Percentiles rank a stretch among this genome's conserved stretches.
Conservation (phyloP, 352 stramenopile species). For the Pythium pyrilobum region DNA sequence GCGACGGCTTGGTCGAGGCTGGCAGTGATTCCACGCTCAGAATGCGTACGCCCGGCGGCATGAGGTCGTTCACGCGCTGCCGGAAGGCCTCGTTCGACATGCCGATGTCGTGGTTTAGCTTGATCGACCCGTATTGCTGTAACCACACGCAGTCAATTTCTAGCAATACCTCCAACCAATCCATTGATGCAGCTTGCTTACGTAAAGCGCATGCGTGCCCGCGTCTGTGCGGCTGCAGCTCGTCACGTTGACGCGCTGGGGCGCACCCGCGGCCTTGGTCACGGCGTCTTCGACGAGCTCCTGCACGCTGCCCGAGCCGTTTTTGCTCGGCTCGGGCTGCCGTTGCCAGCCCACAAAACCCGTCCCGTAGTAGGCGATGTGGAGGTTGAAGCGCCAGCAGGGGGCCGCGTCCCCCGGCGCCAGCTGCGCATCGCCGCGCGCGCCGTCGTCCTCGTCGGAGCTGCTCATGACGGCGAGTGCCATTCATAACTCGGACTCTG, state of each 20-base stretch:
- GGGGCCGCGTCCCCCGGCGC: background rate
- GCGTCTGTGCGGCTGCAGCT: slow-evolving; percentile 80
- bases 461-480: slow-evolving; percentile 3
- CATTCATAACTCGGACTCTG: too few relatives aligned
- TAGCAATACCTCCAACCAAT: too few relatives aligned
- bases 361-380: slow-evolving; percentile 75
- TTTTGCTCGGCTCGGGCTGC: slow-evolving; percentile 43
- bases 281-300: slow-evolving; percentile 71
- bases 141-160: background rate
- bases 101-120: slow-evolving; percentile 31
- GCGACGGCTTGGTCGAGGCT: slow-evolving; percentile 28
- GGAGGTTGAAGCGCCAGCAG: slow-evolving; percentile 46
- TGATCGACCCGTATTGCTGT: slow-evolving; percentile 85
- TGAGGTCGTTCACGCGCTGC: slow-evolving; percentile 38
- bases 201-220: slow-evolving; percentile 79
- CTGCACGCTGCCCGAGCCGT: slow-evolving; percentile 66
- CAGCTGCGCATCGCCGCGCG: background rate
- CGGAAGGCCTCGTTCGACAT: slow-evolving; percentile 41
- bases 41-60: slow-evolving; percentile 45
- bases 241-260: slow-evolving; percentile 71
- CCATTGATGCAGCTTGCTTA: slow-evolving; percentile 28
- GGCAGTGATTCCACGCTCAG: slow-evolving; percentile 34
- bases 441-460: slow-evolving; percentile 4
- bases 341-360: slow-evolving; percentile 80
- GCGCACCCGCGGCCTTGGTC: slow-evolving; percentile 35